Evolutionary conservation across 2,329 filamentous ascomycete genomes (phyloP).

Genomic region (Aureobasidium uvarum): DNA sequence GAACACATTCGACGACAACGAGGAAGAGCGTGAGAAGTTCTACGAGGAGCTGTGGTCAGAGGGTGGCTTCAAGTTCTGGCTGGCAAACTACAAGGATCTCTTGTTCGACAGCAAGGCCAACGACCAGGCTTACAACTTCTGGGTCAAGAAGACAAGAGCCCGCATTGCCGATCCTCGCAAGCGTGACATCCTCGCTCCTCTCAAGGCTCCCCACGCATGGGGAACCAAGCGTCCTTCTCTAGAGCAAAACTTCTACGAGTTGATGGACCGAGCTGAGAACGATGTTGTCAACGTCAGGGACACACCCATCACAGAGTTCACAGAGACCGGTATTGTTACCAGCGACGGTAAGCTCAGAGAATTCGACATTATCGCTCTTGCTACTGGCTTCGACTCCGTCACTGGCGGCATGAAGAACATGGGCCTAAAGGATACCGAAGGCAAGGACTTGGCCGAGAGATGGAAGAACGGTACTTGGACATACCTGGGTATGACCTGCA

Average conservation of each 20-base stretch:
- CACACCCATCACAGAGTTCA: slow-evolving; percentile 45
- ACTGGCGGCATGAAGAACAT: slow-evolving; percentile 49
- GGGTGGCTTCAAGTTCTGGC: slow-evolving; percentile 45
- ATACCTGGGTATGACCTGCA: slow-evolving; percentile 46
- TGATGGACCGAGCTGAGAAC: slow-evolving; percentile 46
- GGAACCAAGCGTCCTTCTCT: slow-evolving; percentile 50
- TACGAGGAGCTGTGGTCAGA: slow-evolving; percentile 44
- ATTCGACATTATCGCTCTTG: slow-evolving; percentile 50
- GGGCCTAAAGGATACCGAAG: slow-evolving; percentile 39
- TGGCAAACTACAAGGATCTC: slow-evolving; percentile 45
- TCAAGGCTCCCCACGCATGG: slow-evolving; percentile 47
- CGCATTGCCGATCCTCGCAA: slow-evolving; percentile 47
- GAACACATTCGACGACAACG: slow-evolving; percentile 51
- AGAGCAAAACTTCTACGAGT: slow-evolving; percentile 50
- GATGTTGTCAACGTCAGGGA: slow-evolving; percentile 46
- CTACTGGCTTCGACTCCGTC: slow-evolving; percentile 50
- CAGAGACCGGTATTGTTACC: slow-evolving; percentile 47
- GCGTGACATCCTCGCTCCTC: slow-evolving; percentile 48
- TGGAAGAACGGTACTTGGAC: slow-evolving; percentile 48
- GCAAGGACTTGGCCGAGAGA: slow-evolving; percentile 41
- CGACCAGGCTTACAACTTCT: slow-evolving; percentile 48
- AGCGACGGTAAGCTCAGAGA: slow-evolving; percentile 44
- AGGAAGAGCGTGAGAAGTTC: slow-evolving; percentile 46
- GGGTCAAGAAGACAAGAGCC: slow-evolving; percentile 46
- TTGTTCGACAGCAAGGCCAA: slow-evolving; percentile 46